These are phyloP conservation scores for Ambrosia trifida DNA, from an alignment of 129 eudicot genomes.

Conservation along the genomic window DNA sequence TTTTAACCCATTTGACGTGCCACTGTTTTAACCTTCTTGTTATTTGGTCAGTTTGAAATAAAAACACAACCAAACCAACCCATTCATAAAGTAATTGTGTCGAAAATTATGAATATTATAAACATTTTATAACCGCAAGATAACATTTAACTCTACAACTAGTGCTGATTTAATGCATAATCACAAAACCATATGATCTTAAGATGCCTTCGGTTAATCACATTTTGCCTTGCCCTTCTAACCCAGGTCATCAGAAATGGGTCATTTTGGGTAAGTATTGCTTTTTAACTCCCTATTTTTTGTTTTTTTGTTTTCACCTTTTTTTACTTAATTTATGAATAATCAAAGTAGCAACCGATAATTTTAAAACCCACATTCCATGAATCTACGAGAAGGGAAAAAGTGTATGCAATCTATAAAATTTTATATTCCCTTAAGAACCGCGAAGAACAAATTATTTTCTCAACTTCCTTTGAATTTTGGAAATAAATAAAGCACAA, in stretches of 20 bases:
- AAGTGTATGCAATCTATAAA: not conserved
- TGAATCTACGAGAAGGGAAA: not conserved
- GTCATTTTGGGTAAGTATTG: not conserved
- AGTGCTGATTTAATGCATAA: constrained; percentile 3
- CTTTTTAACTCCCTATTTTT: not conserved
- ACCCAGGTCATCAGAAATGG: not conserved
- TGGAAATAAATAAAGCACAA: not conserved
- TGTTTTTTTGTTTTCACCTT: not conserved
- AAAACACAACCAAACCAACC: not conserved
- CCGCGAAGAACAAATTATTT: not conserved
- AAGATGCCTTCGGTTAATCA: not conserved
- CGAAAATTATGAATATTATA: not conserved
- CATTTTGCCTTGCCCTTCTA: not conserved
- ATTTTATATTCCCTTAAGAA: not conserved
- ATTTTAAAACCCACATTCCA: not conserved
- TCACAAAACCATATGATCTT: not conserved
- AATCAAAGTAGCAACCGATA: not conserved
- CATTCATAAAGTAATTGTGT: not conserved
- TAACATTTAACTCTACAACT: constrained; percentile 11
- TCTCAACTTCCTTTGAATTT: not conserved
- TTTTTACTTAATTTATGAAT: not conserved
- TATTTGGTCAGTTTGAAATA: not conserved
- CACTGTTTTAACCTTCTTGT: not conserved
- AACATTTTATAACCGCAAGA: not conserved
- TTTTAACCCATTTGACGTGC: not conserved